Evolutionary conservation across 345 rosid species (phyloP).

Genomic region (Balakata baccata): DNA sequence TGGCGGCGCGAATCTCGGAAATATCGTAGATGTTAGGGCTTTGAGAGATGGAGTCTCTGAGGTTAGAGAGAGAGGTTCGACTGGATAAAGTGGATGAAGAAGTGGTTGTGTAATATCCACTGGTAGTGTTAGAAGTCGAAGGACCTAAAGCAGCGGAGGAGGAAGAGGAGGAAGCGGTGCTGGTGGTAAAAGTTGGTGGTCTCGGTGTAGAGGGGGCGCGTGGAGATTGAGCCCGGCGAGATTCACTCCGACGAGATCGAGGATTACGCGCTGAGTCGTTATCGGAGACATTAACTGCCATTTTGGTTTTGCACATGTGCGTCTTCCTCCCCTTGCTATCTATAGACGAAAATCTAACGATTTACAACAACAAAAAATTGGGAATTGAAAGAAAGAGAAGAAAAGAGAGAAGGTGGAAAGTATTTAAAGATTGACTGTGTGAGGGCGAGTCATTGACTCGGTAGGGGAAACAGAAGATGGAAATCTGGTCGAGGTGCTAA

Average conservation of each 20-base stretch:
- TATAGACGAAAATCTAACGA: no score
- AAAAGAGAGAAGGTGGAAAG: neutral
- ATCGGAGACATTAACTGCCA: conserved; percentile 47
- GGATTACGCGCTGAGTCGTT: conserved; percentile 21
- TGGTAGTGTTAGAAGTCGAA: conserved; percentile 6
- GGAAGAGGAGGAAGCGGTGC: conserved; percentile 7
- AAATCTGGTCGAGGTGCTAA: no score
- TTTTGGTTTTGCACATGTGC: conserved; percentile 61
- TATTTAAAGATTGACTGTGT: neutral
- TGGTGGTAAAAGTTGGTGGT: neutral
- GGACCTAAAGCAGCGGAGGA: conserved; percentile 8
- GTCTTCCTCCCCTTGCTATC: neutral
- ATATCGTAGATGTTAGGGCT: conserved; percentile 70
- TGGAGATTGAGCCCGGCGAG: conserved; percentile 20
- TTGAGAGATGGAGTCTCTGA: conserved; percentile 44
- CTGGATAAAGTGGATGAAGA: conserved; percentile 18
- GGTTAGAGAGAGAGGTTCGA: conserved; percentile 27
- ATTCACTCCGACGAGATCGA: conserved; percentile 28
- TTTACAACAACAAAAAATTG: neutral
- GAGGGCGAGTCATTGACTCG: neutral
- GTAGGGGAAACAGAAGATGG: no score
- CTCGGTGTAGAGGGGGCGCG: conserved; percentile 14
- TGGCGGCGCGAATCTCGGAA: conserved; percentile 75
- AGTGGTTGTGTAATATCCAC: neutral
- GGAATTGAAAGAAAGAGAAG: neutral